These are phyloP conservation scores for Diversispora epigaea DNA, from an alignment of 192 early-diverging fungal genomes.

Conservation along the genomic window DNA sequence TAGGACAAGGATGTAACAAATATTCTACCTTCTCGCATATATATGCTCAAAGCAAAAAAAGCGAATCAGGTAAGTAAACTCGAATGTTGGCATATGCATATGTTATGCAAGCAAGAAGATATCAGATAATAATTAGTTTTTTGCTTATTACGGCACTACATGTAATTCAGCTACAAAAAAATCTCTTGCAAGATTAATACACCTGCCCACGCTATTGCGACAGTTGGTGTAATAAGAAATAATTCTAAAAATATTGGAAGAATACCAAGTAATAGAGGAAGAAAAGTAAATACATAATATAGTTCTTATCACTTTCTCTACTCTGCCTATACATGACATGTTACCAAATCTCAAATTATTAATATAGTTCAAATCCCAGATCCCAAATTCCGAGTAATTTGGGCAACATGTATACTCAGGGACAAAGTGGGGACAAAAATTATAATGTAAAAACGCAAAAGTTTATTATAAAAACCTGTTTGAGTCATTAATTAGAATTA, in stretches of 20 bases:
- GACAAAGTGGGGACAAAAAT: too few relatives aligned
- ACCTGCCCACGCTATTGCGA: neutral
- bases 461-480: too few relatives aligned
- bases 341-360: too few relatives aligned
- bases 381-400: too few relatives aligned
- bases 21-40: too few relatives aligned
- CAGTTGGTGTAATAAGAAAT: conserved; percentile 22
- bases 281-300: conserved; percentile 11
- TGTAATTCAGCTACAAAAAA: conserved; percentile 25
- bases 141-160: conserved; percentile 14
- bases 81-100: conserved; percentile 9
- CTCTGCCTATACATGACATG: too few relatives aligned
- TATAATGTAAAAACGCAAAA: too few relatives aligned
- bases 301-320: neutral
- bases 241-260: conserved; percentile 11
- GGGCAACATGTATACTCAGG: too few relatives aligned
- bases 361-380: too few relatives aligned
- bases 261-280: conserved; percentile 21
- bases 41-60: conserved; percentile 11
- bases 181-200: conserved; percentile 19
- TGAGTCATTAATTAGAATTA: too few relatives aligned
- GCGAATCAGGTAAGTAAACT: conserved; percentile 25
- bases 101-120: conserved; percentile 19
- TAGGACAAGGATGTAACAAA: too few relatives aligned
- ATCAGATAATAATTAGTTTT: conserved; percentile 19